phyloP scores from a whole-genome alignment of 1,284 basidiomycete genomes.

The Cryptococcus sp. region DNA sequence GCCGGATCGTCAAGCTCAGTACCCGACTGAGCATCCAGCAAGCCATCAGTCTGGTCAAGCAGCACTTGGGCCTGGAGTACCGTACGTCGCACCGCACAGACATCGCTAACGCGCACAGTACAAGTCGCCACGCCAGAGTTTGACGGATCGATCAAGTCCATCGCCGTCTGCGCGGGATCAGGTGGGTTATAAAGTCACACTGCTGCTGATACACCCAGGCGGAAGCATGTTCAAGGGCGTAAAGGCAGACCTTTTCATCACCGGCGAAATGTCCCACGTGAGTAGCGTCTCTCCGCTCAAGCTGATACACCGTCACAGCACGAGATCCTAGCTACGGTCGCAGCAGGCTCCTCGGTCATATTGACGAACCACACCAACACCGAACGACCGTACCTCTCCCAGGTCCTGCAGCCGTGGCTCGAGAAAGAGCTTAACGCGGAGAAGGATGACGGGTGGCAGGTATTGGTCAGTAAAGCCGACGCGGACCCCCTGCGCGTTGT shows the following conservation, averaged over 20 bases:
- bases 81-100: constrained; percentile 56
- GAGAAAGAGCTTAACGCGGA: constrained; percentile 58
- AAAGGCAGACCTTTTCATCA: constrained; percentile 78
- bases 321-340: constrained; percentile 75
- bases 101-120: constrained; percentile 58
- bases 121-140: constrained; percentile 66
- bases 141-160: constrained; percentile 39
- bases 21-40: constrained; percentile 54
- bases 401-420: constrained; percentile 65
- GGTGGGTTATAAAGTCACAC: constrained; percentile 52
- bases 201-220: constrained; percentile 15
- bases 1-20: constrained; percentile 65
- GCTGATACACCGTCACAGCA: constrained; percentile 59
- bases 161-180: constrained; percentile 84
- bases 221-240: constrained; percentile 69
- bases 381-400: constrained; percentile 78
- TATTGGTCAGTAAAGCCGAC: constrained; percentile 45
- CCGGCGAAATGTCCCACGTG: constrained; percentile 90
- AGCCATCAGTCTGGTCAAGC: constrained; percentile 68
- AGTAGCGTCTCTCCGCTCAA: constrained; percentile 33
- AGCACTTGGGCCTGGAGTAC: constrained; percentile 64
- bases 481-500: constrained; percentile 43
- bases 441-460: constrained; percentile 53
- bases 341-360: constrained; percentile 71
- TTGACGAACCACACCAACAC: constrained; percentile 86